These are phyloP conservation scores for Erodium moschatum DNA, from an alignment of 441 rosid genomes.

Conservation along the genomic window DNA sequence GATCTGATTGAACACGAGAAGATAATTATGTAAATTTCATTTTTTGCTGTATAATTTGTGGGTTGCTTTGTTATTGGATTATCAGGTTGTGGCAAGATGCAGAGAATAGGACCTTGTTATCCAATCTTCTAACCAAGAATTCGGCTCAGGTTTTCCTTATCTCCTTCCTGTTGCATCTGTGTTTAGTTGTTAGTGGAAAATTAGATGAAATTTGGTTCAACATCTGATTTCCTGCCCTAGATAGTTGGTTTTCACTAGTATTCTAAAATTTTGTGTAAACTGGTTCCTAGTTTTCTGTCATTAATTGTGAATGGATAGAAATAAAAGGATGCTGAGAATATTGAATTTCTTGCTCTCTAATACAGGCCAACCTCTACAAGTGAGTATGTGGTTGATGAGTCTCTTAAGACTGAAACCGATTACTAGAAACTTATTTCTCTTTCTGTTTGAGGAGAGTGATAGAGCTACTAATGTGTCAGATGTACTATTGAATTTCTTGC, in stretches of 20 bases:
- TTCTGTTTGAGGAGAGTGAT: not conserved
- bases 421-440: not conserved
- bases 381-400: not conserved
- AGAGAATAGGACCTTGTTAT: conserved; percentile 61
- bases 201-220: not conserved
- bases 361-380: not conserved
- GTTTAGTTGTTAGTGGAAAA: not conserved
- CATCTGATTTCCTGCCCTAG: not conserved
- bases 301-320: not conserved
- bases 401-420: not conserved
- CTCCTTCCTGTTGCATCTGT: not conserved
- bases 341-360: not conserved
- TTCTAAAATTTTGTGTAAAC: not conserved
- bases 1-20: not conserved
- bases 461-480: not conserved
- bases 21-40: not conserved
- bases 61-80: conserved; percentile 20
- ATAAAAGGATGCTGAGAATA: not conserved
- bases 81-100: conserved; percentile 96
- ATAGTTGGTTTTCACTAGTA: not conserved
- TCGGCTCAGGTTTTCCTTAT: conserved; percentile 47
- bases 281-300: not conserved
- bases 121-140: conserved; percentile 60
- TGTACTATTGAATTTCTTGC: too few relatives aligned
- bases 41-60: conserved; percentile 16